phyloP scores from a whole-genome alignment of 2,329 filamentous ascomycete genomes.

The Cladosporium phlei region DNA sequence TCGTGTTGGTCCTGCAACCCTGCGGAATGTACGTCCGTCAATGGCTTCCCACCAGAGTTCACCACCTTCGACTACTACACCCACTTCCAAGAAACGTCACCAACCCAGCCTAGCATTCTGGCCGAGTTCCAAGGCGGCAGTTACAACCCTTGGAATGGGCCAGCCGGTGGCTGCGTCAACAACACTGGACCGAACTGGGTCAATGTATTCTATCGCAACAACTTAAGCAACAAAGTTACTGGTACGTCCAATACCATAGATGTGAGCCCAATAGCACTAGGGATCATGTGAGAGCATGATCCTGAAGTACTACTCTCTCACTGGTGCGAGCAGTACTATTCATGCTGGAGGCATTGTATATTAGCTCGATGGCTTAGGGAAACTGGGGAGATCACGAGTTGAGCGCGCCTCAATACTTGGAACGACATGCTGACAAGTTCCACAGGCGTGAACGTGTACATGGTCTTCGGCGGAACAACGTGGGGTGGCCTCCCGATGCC shows the following conservation, averaged over 20 bases:
- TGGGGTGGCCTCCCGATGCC: slow-evolving; percentile 58
- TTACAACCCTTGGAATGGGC: slow-evolving; percentile 60
- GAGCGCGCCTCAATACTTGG: too few relatives aligned
- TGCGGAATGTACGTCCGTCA: slow-evolving; percentile 56
- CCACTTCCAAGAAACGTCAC: slow-evolving; percentile 40
- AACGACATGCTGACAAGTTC: too few relatives aligned
- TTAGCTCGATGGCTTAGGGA: too few relatives aligned
- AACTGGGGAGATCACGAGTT: too few relatives aligned
- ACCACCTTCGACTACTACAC: slow-evolving; percentile 45
- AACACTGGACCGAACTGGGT: slow-evolving; percentile 57
- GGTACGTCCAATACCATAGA: too few relatives aligned
- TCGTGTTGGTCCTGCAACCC: slow-evolving; percentile 60
- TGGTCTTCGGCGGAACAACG: slow-evolving; percentile 62
- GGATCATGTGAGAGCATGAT: too few relatives aligned
- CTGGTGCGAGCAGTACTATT: too few relatives aligned
- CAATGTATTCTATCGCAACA: slow-evolving; percentile 60
- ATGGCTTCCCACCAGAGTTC: slow-evolving; percentile 56
- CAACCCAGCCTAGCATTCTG: slow-evolving; percentile 50
- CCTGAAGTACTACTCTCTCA: too few relatives aligned
- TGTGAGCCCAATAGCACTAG: too few relatives aligned
- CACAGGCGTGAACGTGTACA: slow-evolving; percentile 60
- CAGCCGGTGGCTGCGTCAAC: slow-evolving; percentile 51
- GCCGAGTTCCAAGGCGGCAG: slow-evolving; percentile 57
- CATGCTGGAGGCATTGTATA: too few relatives aligned
- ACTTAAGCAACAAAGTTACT: slow-evolving; percentile 56